Conservation (phyloP, 1,284 basidiomycete genomes). For the Laetiporus sulphureus region DNA sequence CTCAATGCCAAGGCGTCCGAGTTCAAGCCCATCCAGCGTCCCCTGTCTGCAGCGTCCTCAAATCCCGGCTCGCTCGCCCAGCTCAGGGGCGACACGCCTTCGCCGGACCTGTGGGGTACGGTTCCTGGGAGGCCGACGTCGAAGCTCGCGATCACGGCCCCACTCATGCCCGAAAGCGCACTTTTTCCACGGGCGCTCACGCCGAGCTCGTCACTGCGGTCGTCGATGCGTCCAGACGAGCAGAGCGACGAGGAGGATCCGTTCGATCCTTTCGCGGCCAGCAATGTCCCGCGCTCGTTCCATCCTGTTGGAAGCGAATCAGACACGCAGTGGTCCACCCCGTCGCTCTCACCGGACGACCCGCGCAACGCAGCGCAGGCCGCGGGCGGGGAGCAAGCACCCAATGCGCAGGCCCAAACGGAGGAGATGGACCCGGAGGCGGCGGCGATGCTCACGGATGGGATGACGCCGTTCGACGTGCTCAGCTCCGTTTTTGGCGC, state of each 20-base stretch:
- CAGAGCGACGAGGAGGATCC: slow-evolving; percentile 66
- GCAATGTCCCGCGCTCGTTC: slow-evolving; percentile 45
- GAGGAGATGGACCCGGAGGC: slow-evolving; percentile 48
- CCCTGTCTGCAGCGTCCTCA: slow-evolving; percentile 66
- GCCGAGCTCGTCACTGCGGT: slow-evolving; percentile 52
- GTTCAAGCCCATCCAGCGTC: slow-evolving; percentile 65
- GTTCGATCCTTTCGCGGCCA: slow-evolving; percentile 64
- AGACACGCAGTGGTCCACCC: slow-evolving; percentile 52
- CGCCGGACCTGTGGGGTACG: slow-evolving; percentile 78
- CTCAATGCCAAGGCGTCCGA: slow-evolving; percentile 64
- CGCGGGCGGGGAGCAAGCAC: not conserved
- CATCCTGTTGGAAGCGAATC: slow-evolving; percentile 58
- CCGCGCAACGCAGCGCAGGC: slow-evolving; percentile 20
- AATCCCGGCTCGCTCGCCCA: slow-evolving; percentile 49
- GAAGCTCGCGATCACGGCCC: slow-evolving; percentile 84
- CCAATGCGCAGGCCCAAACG: slow-evolving; percentile 9
- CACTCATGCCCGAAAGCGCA: slow-evolving; percentile 70
- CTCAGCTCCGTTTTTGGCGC: slow-evolving; percentile 90
- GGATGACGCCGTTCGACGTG: slow-evolving; percentile 97
- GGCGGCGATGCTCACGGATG: slow-evolving; percentile 63
- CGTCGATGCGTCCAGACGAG: slow-evolving; percentile 49
- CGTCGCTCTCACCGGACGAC: slow-evolving; percentile 44
- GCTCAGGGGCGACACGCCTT: slow-evolving; percentile 65
- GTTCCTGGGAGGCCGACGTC: slow-evolving; percentile 68
- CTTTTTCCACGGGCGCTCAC: slow-evolving; percentile 48